A percentile compares a stretch with the other conserved stretches of the same genome.
phyloP scores from a whole-genome alignment of 495 filamentous ascomycete species.

The Neurospora sp. region DNA sequence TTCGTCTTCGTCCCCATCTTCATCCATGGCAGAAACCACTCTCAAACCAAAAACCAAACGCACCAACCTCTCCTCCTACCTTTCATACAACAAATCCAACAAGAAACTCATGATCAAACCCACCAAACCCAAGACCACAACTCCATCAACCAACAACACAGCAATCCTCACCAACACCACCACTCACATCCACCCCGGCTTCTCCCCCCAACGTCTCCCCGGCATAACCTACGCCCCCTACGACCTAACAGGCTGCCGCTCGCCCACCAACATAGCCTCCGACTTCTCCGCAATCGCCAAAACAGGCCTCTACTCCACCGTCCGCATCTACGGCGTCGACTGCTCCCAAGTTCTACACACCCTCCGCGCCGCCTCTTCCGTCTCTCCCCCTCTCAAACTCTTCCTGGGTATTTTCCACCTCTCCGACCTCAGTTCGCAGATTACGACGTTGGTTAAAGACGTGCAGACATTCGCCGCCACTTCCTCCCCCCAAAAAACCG shows the following conservation, averaged over 20 bases:
- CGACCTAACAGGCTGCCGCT: constrained; percentile 58
- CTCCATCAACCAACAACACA: not conserved
- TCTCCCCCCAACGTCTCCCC: constrained; percentile 19
- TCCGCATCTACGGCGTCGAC: constrained; percentile 75
- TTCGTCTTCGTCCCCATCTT: not conserved
- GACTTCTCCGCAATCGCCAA: constrained; percentile 46
- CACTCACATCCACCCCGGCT: not conserved
- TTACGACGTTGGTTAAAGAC: constrained; percentile 40
- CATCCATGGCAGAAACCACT: not conserved
- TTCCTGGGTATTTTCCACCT: constrained; percentile 67
- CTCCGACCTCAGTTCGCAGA: constrained; percentile 39
- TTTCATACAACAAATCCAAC: not conserved
- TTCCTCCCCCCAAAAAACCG: not conserved
- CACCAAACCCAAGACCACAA: not conserved
- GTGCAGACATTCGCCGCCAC: constrained; percentile 18
- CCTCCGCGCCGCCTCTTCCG: constrained; percentile 43
- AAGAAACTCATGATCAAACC: not conserved
- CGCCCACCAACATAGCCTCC: constrained; percentile 43
- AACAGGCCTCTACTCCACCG: constrained; percentile 37
- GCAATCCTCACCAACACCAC: not conserved
- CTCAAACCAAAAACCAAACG: not conserved
- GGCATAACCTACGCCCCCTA: constrained; percentile 72
- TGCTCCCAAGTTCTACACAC: constrained; percentile 60
- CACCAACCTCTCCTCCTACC: not conserved
- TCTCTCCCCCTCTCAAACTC: constrained; percentile 44